Conservation (phyloP, 1,284 basidiomycete genomes). For the Ceraceosorus guamensis region DNA sequence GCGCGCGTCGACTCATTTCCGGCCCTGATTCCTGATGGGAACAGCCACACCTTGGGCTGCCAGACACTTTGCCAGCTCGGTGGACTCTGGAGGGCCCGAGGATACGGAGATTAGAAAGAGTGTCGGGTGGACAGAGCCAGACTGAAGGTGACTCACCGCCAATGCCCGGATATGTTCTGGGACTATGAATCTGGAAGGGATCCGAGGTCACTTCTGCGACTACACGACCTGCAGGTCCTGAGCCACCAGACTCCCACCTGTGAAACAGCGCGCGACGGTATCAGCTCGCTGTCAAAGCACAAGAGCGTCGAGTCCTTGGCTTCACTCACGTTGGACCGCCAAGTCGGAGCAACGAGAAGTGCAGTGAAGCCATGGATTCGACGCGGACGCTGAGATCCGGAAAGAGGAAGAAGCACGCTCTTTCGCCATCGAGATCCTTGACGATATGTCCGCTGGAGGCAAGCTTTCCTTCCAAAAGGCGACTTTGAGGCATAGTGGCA, state of each 20-base stretch:
- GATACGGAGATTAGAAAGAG: no score
- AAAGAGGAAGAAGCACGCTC: slow-evolving; percentile 31
- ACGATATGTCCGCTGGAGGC: slow-evolving; percentile 23
- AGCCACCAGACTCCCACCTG: background rate
- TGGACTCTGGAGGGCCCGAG: slow-evolving; percentile 19
- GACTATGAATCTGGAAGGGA: slow-evolving; percentile 22
- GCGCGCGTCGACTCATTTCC: no score
- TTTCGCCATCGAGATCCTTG: slow-evolving; percentile 19
- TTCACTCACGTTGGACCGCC: slow-evolving; percentile 2
- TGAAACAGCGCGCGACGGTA: no score
- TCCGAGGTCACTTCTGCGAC: slow-evolving; percentile 16
- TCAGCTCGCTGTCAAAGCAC: background rate
- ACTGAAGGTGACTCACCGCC: slow-evolving; percentile 4
- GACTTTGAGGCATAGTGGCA: background rate
- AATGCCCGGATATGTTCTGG: slow-evolving; percentile 25
- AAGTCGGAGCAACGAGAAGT: slow-evolving; percentile 21
- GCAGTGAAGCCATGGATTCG: slow-evolving; percentile 19
- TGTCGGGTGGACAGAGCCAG: no score
- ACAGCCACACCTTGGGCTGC: slow-evolving; percentile 29
- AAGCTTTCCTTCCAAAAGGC: slow-evolving; percentile 24
- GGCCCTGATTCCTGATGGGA: slow-evolving; percentile 26
- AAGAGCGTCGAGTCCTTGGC: background rate
- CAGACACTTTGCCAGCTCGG: slow-evolving; percentile 24
- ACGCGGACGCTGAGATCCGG: slow-evolving; percentile 29
- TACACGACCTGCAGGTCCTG: slow-evolving; percentile 11